These are phyloP conservation scores for Paragyromitra xinjiangensis DNA, from an alignment of 495 filamentous ascomycete species.

Conservation along the genomic window DNA sequence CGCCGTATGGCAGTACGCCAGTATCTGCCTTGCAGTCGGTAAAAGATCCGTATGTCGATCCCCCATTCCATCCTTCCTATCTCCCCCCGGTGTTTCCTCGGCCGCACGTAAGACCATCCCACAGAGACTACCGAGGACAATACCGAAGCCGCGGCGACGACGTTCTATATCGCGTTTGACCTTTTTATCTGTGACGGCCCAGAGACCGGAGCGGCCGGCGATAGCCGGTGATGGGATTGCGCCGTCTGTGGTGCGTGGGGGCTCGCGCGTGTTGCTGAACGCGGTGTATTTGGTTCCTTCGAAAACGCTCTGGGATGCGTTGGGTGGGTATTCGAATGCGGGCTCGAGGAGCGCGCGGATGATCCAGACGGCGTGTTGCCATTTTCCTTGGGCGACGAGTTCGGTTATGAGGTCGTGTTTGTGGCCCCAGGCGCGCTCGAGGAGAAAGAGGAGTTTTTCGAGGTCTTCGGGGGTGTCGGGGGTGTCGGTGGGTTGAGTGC, in stretches of 20 bases:
- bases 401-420: slow-evolving; percentile 49
- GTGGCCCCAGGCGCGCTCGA: slow-evolving; percentile 40
- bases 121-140: slow-evolving; percentile 36
- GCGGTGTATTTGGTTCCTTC: slow-evolving; percentile 30
- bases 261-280: neutral
- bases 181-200: slow-evolving; percentile 11
- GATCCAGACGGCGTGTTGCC: slow-evolving; percentile 45
- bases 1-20: slow-evolving; percentile 51
- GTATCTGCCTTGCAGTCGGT: slow-evolving; percentile 47
- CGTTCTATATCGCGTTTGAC: slow-evolving; percentile 47
- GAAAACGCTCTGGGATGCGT: slow-evolving; percentile 14
- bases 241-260: neutral
- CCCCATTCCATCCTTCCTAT: neutral
- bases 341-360: slow-evolving; percentile 42
- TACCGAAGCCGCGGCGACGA: slow-evolving; percentile 42
- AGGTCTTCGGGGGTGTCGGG: neutral
- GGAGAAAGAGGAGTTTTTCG: slow-evolving; percentile 38
- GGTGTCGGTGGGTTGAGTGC: neutral
- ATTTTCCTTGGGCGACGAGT: slow-evolving; percentile 29
- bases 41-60: slow-evolving; percentile 37
- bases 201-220: slow-evolving; percentile 45
- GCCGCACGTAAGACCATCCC: slow-evolving; percentile 45
- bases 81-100: neutral
- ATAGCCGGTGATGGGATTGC: slow-evolving; percentile 35
- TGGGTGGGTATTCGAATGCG: slow-evolving; percentile 21